phyloP scores from a whole-genome alignment of 352 stramenopile species.

The Globisporangium nodosum region DNA sequence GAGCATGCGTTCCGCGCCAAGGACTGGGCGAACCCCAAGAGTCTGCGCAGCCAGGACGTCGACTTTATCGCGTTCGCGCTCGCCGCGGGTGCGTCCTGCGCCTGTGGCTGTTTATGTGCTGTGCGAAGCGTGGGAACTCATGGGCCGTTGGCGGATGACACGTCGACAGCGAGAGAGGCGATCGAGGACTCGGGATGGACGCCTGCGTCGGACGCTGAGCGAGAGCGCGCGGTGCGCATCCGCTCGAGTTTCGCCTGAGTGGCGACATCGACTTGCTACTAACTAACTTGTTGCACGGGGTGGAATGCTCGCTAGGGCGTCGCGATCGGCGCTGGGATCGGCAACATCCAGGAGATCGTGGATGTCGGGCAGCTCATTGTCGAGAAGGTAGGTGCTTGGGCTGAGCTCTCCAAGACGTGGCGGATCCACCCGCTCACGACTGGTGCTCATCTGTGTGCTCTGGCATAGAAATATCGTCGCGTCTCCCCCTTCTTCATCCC shows the following conservation, averaged over 20 bases:
- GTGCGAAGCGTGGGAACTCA: neutral
- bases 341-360: slow-evolving; percentile 84
- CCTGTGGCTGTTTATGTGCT: neutral
- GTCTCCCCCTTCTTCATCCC: slow-evolving; percentile 94
- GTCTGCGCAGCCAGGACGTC: slow-evolving; percentile 64
- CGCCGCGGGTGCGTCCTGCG: slow-evolving; percentile 48
- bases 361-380: slow-evolving; percentile 58
- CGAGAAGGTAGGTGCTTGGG: slow-evolving; percentile 37
- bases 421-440: too few relatives aligned
- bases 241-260: neutral
- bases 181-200: slow-evolving; percentile 72
- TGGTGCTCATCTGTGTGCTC: neutral
- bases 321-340: slow-evolving; percentile 79
- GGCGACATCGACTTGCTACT: neutral
- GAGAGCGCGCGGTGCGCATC: slow-evolving; percentile 47
- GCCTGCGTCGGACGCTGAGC: slow-evolving; percentile 54
- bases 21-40: slow-evolving; percentile 69
- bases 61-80: slow-evolving; percentile 86
- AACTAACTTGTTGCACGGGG: neutral
- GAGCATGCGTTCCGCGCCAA: slow-evolving; percentile 51
- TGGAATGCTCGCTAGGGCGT: slow-evolving; percentile 45
- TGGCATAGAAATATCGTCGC: slow-evolving; percentile 75
- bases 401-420: neutral
- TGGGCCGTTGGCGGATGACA: neutral
- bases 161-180: slow-evolving; percentile 58